phyloP scores from a whole-genome alignment of 768 basidiomycete species.

The Trametes gibbosa region DNA sequence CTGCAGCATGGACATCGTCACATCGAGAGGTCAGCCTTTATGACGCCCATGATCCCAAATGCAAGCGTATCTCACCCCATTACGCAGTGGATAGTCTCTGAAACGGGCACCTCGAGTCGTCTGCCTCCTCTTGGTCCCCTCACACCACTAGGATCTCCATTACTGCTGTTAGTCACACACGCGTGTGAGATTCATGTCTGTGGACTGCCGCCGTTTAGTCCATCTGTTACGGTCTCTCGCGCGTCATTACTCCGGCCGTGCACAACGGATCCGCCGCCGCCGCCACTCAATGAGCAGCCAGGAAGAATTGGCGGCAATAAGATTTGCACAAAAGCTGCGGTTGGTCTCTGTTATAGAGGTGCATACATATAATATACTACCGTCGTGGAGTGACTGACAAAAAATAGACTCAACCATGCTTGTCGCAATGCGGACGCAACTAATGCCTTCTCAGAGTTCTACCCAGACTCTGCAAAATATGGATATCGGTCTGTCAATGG shows the following conservation, averaged over 20 bases:
- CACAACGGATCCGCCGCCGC: conserved; percentile 23
- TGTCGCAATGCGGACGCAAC: conserved; percentile 60
- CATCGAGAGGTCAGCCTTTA: conserved; percentile 53
- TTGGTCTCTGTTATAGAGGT: conserved; percentile 64
- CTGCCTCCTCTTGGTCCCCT: conserved; percentile 58
- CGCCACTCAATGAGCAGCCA: conserved; percentile 25
- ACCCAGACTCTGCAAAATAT: conserved; percentile 30
- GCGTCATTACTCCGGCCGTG: conserved; percentile 45
- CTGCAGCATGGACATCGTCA: conserved; percentile 58
- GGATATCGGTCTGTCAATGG: conserved; percentile 41
- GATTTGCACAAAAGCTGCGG: conserved; percentile 55
- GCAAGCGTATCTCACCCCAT: neutral
- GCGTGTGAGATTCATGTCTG: conserved; percentile 54
- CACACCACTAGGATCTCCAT: conserved; percentile 51
- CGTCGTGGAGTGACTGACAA: neutral
- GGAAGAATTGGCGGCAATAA: conserved; percentile 34
- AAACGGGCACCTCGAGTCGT: conserved; percentile 47
- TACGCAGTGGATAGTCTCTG: conserved; percentile 51
- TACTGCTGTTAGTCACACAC: conserved; percentile 63
- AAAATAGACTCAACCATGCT: conserved; percentile 53
- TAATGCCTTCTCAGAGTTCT: conserved; percentile 38
- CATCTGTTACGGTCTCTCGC: conserved; percentile 45
- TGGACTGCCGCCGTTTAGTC: conserved; percentile 47
- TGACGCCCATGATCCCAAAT: too few relatives aligned
- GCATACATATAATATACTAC: neutral